Evolutionary conservation across 768 basidiomycete species (phyloP).

Genomic region (Russula virescens): DNA sequence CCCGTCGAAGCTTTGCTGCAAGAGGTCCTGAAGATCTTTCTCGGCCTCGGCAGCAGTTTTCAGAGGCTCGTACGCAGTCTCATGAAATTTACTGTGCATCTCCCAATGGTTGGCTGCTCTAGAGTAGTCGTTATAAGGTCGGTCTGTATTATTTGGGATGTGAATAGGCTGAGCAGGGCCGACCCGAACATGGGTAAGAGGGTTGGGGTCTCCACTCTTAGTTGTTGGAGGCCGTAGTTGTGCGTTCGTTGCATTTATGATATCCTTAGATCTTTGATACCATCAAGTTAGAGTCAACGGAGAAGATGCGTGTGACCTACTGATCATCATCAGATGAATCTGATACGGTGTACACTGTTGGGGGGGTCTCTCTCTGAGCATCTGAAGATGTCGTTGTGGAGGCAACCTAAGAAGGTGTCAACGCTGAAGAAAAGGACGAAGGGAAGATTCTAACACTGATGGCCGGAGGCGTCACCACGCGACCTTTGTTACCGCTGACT

Average conservation of each 20-base stretch:
- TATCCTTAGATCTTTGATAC: background rate
- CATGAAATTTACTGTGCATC: constrained; percentile 30
- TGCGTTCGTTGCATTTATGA: background rate
- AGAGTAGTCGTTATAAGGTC: background rate
- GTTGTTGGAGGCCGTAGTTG: background rate
- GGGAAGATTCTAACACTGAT: constrained; percentile 1
- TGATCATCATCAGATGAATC: constrained; percentile 26
- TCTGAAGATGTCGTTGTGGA: constrained; percentile 14
- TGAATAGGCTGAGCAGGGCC: constrained; percentile 19
- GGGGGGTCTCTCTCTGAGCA: background rate
- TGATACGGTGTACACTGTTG: constrained; percentile 4
- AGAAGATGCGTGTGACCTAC: background rate
- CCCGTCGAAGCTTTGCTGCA: constrained; percentile 56
- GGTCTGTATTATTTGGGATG: constrained; percentile 19
- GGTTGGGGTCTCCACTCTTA: constrained; percentile 7
- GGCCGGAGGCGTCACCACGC: background rate
- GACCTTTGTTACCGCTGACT: constrained; percentile 1
- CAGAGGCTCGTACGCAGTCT: constrained; percentile 29
- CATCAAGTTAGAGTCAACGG: background rate
- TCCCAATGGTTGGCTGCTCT: constrained; percentile 29
- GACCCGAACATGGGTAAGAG: background rate
- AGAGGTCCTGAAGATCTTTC: constrained; percentile 69
- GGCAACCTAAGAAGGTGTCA: constrained; percentile 1
- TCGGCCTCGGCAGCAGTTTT: constrained; percentile 58
- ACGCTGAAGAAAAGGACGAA: background rate